phyloP scores from a whole-genome alignment of 768 basidiomycete genomes.

The Dendrothele bispora region DNA sequence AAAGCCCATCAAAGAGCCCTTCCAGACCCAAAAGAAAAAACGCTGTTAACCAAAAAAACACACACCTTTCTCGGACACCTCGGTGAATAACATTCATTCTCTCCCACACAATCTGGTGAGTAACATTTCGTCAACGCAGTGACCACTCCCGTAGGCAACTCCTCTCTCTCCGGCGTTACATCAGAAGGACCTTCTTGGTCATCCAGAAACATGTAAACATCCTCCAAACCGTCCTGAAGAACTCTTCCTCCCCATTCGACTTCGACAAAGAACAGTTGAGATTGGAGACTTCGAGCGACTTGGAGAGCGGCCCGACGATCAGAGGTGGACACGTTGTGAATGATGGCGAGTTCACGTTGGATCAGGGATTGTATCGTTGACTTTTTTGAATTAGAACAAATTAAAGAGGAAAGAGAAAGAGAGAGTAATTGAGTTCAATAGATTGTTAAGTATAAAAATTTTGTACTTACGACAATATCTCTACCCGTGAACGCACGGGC shows the following conservation, averaged over 20 bases:
- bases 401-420: not conserved
- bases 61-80: conserved; percentile 72
- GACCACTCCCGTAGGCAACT: conserved; percentile 84
- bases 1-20: no score
- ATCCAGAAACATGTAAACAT: conserved; percentile 91
- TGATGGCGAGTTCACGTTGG: conserved; percentile 79
- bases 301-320: conserved; percentile 84
- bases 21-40: not conserved
- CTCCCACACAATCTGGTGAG: conserved; percentile 82
- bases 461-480: conserved; percentile 79
- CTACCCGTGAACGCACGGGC: conserved; percentile 91
- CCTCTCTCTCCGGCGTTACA: conserved; percentile 55
- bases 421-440: not conserved
- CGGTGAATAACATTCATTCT: conserved; percentile 77
- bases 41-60: not conserved
- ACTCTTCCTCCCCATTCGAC: conserved; percentile 92
- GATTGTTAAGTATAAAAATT: not conserved
- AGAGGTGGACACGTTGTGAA: conserved; percentile 70
- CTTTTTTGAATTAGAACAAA: conserved; percentile 35
- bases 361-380: conserved; percentile 88
- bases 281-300: conserved; percentile 88
- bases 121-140: conserved; percentile 92
- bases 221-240: conserved; percentile 85
- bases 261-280: conserved; percentile 93
- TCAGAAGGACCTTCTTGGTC: conserved; percentile 64